A percentile compares a stretch with the other conserved stretches of the same genome.
These are phyloP conservation scores for Pythium vanterpoolii DNA, from an alignment of 352 stramenopile species.

Conservation along the genomic window DNA sequence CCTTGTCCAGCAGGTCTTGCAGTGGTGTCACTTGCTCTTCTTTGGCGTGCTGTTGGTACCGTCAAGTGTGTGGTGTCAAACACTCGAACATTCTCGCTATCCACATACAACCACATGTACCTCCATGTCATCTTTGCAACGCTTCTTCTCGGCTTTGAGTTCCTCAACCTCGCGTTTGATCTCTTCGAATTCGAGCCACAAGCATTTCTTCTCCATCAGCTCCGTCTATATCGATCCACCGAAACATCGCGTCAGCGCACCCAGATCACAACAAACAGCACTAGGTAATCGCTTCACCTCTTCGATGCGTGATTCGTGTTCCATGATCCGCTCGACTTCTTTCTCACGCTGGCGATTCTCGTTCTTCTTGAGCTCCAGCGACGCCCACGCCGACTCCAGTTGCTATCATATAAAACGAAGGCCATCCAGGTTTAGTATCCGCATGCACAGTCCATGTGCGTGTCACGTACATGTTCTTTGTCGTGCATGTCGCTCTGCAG, in stretches of 20 bases:
- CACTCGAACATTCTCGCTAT: background rate
- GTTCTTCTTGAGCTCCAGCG: conserved; percentile 80
- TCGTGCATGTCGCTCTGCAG: conserved; percentile 68
- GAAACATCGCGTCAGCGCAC: background rate
- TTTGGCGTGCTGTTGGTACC: conserved; percentile 49
- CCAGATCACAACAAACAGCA: background rate
- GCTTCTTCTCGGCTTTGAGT: conserved; percentile 65
- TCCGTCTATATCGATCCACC: conserved; percentile 40
- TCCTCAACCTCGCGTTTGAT: conserved; percentile 63
- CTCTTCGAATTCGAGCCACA: conserved; percentile 85
- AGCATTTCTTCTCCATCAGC: conserved; percentile 84
- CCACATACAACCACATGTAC: conserved; percentile 22
- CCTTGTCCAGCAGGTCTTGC: conserved; percentile 61
- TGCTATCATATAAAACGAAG: conserved; percentile 30
- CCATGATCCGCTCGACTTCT: conserved; percentile 80
- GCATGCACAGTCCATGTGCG: background rate
- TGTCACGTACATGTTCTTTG: conserved; percentile 51
- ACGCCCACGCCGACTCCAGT: conserved; percentile 54
- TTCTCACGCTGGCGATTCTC: conserved; percentile 80
- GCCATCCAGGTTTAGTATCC: background rate
- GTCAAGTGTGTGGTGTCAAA: background rate
- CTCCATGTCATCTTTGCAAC: conserved; percentile 64
- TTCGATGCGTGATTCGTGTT: conserved; percentile 75
- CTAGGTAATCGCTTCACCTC: conserved; percentile 33
- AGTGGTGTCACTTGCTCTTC: conserved; percentile 60